Percentiles rank a stretch among this genome's conserved stretches.
These are phyloP conservation scores for Cystobasidium sp. DNA, from an alignment of 1,284 basidiomycete genomes.

Conservation along the genomic window DNA sequence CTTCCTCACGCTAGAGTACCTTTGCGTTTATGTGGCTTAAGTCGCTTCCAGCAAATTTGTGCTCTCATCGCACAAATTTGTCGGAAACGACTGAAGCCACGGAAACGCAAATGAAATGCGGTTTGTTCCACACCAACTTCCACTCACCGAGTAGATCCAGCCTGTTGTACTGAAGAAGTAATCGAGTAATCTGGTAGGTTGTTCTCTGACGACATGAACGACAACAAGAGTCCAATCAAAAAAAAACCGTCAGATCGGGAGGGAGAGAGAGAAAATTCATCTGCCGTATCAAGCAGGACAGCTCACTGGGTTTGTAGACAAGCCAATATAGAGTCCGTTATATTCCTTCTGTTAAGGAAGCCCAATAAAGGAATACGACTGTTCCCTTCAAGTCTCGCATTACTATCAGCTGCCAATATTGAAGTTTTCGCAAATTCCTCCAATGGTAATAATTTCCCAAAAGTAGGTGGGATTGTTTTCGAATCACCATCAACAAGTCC, in stretches of 20 bases:
- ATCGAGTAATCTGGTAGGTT: not conserved
- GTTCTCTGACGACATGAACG: not conserved
- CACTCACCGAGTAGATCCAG: conserved; percentile 20
- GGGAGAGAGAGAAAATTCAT: too few species aligned
- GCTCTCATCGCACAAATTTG: too few species aligned
- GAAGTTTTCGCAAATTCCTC: conserved; percentile 32
- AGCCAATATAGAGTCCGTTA: conserved; percentile 24
- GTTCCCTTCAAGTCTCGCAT: conserved; percentile 26
- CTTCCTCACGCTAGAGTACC: too few species aligned
- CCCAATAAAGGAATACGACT: conserved; percentile 16
- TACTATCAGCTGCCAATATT: conserved; percentile 22
- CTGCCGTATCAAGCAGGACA: too few species aligned
- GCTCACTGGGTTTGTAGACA: conserved; percentile 20
- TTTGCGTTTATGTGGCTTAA: too few species aligned
- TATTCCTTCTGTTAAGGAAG: conserved; percentile 25
- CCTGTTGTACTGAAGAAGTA: conserved; percentile 16
- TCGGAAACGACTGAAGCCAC: too few species aligned
- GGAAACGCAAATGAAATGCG: too few species aligned
- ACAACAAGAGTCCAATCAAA: not conserved
- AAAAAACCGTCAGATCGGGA: too few species aligned
- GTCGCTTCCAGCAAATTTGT: too few species aligned
- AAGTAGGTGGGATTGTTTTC: not conserved
- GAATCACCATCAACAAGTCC: not conserved
- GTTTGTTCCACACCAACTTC: not conserved
- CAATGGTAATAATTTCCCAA: not conserved